Percentiles rank a stretch among this genome's conserved stretches.
phyloP scores from a whole-genome alignment of 805 yeast species.

The Ogataea neopini region DNA sequence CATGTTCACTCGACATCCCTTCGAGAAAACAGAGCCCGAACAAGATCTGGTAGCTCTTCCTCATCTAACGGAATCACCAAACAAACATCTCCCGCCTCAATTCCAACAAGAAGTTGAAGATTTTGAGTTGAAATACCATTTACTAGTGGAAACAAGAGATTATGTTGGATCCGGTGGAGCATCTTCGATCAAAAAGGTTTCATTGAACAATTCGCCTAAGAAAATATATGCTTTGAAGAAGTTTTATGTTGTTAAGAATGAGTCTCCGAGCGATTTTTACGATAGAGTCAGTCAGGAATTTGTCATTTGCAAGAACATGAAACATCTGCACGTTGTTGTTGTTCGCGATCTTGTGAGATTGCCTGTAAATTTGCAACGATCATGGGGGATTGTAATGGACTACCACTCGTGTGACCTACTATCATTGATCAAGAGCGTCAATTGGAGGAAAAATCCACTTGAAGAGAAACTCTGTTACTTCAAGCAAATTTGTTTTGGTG shows the following conservation, averaged over 20 bases:
- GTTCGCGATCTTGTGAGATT: slow-evolving; percentile 57
- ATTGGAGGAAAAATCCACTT: slow-evolving; percentile 54
- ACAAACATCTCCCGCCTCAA: slow-evolving; percentile 57
- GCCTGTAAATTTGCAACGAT: slow-evolving; percentile 59
- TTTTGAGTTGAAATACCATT: slow-evolving; percentile 55
- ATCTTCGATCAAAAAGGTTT: slow-evolving; percentile 57
- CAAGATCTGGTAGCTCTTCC: slow-evolving; percentile 35
- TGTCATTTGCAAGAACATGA: slow-evolving; percentile 54
- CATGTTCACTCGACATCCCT: slow-evolving; percentile 33
- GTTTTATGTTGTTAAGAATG: slow-evolving; percentile 57
- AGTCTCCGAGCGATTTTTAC: slow-evolving; percentile 63
- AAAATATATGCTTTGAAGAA: slow-evolving; percentile 64
- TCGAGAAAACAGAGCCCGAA: background rate
- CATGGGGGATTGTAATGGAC: slow-evolving; percentile 79
- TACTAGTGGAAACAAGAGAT: slow-evolving; percentile 39
- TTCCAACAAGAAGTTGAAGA: slow-evolving; percentile 49
- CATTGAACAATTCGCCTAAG: slow-evolving; percentile 37
- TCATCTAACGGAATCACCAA: slow-evolving; percentile 66
- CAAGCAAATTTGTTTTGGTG: slow-evolving; percentile 65
- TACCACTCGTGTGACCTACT: slow-evolving; percentile 64
- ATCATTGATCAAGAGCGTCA: slow-evolving; percentile 51
- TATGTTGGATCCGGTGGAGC: slow-evolving; percentile 71
- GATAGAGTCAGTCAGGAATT: slow-evolving; percentile 64
- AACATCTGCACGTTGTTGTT: slow-evolving; percentile 59
- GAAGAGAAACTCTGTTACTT: slow-evolving; percentile 64